phyloP scores from a whole-genome alignment of 148 eudicot species.

The Nepenthes mirabilis region DNA sequence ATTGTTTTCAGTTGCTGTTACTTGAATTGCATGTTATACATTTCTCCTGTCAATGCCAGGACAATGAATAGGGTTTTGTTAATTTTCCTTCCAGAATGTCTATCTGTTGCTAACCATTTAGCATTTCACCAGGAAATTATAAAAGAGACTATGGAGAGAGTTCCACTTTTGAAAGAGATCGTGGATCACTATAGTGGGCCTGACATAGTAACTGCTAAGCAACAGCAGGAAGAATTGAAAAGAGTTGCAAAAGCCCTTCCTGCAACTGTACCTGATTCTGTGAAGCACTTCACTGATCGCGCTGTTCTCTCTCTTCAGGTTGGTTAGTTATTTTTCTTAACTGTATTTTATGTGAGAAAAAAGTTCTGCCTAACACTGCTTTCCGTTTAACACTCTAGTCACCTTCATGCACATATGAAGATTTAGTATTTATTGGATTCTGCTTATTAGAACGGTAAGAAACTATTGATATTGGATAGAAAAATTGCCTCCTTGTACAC shows the following conservation, averaged over 20 bases:
- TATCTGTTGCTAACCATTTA: background rate
- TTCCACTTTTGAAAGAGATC: conserved; percentile 68
- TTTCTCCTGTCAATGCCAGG: background rate
- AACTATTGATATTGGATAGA: no score
- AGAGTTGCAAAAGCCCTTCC: conserved; percentile 88
- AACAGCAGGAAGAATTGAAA: conserved; percentile 66
- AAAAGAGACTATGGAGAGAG: conserved; percentile 60
- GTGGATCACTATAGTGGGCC: conserved; percentile 81
- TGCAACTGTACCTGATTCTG: conserved; percentile 47
- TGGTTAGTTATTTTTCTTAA: background rate
- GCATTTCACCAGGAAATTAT: conserved; percentile 36
- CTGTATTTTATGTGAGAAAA: background rate
- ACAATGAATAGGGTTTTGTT: background rate
- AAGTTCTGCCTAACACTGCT: background rate
- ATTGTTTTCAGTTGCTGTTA: no score
- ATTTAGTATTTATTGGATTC: no score
- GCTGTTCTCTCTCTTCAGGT: conserved; percentile 94
- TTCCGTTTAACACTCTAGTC: no score
- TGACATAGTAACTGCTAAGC: conserved; percentile 68
- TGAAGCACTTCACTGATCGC: conserved; percentile 60
- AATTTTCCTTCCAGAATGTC: background rate
- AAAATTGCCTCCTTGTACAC: no score
- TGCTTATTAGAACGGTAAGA: no score
- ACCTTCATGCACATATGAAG: no score
- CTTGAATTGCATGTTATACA: background rate